Evolutionary conservation across 108 stramenopile species (phyloP).

Genomic region (Pseudonitzschia multiseries): DNA sequence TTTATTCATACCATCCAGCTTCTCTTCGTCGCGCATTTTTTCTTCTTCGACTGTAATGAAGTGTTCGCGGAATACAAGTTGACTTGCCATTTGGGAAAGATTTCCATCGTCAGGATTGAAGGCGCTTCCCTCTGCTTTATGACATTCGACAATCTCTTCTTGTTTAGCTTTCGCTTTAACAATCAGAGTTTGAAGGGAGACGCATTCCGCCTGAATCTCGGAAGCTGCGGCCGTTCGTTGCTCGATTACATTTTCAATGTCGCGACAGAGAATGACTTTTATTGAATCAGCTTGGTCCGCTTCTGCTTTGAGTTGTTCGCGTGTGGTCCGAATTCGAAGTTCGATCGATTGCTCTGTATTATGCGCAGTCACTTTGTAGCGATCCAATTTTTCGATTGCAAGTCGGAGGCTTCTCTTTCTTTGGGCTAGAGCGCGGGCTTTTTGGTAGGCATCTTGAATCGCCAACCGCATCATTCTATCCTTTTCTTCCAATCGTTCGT

Average conservation of each 20-base stretch:
- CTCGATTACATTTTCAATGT: background rate
- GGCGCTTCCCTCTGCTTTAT: background rate
- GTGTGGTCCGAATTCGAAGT: slow-evolving; percentile 31
- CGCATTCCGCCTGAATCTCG: background rate
- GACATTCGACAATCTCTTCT: background rate
- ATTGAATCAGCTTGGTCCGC: background rate
- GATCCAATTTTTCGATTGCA: slow-evolving; percentile 34
- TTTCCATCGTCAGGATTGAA: background rate
- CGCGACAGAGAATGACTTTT: background rate
- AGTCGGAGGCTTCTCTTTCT: slow-evolving; percentile 40
- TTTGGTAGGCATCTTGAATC: slow-evolving; percentile 38
- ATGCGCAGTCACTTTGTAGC: slow-evolving; percentile 42
- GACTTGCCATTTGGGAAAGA: background rate
- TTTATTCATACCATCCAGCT: background rate
- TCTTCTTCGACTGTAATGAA: background rate
- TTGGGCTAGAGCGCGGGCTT: slow-evolving; percentile 36
- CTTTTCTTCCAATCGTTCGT: slow-evolving; percentile 38
- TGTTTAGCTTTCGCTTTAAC: background rate
- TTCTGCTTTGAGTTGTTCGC: slow-evolving; percentile 26
- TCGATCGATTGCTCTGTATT: slow-evolving; percentile 32
- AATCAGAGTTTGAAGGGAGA: background rate
- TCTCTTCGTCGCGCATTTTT: background rate
- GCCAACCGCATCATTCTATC: slow-evolving; percentile 43
- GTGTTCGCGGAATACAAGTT: background rate
- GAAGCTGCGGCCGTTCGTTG: background rate